Evolutionary conservation across 2,329 filamentous ascomycete genomes (phyloP), one percentile per base, ranked within the genome.

Genomic region (Xylariaceae sp.): DNA sequence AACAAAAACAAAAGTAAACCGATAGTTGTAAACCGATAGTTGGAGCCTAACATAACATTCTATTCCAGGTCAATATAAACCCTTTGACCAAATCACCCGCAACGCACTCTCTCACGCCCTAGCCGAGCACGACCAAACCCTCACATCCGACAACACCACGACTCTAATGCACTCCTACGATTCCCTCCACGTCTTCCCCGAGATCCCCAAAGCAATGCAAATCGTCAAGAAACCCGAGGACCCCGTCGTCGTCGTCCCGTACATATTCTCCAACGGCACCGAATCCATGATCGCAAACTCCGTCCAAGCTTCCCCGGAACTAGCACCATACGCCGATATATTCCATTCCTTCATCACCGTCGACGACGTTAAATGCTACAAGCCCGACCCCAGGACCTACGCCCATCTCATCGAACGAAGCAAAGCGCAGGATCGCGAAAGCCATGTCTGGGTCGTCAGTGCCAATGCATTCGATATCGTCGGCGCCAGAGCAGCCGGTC

Each of bases 391-490:
- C 1, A 77, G 75, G 49, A 76, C 79, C 1, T 91, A 91, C 64
- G 59, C 73, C n/a, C 74, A 86, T 65, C 71, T 89, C 29, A 75
- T 80, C 1, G 60, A 75, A 59, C 72, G 73, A 37, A 73, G 77
- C 2, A 78, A 77, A 2, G 79, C 77, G 62, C 61, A 71, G 40
- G 71, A 68, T 0, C 63, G 75, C 19, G 72, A 76, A 59, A 71
- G 67, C 1, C 72, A 78, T 30, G 74, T 89, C 11, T 89, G 86
- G 85, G 69, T 91, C 6, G 77, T 91, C 4, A 87, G 80, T 60
- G 80, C 81, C 1, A 91, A 91, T 65, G 83, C 87, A 2, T 91
- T 91, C 66, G 87, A 91, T 66, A 73, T 87, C 12, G 77, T 84
- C 0, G 87, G 88, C 0, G 84, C 86, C 0, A 76, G 75, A 57